Evolutionary conservation across 306 rosid genomes (phyloP).

Genomic region (Quercus cerris): DNA sequence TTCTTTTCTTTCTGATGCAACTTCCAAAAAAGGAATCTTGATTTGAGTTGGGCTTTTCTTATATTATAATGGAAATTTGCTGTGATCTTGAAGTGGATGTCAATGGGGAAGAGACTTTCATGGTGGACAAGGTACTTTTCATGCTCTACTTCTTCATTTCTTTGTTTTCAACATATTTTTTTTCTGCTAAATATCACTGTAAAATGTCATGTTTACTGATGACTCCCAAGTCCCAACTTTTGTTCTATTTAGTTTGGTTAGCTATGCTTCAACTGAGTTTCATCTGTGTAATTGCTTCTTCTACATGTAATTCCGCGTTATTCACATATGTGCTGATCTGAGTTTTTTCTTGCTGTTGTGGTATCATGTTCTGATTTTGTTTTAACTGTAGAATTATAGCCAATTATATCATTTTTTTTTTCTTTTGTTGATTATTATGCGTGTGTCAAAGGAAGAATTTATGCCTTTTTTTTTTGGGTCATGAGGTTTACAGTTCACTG

Average conservation of each 20-base stretch:
- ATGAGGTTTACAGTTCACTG: not conserved
- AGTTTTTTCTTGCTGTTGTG: not conserved
- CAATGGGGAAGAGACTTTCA: conserved; percentile 83
- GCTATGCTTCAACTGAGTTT: not conserved
- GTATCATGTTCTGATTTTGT: not conserved
- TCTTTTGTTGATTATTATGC: no score
- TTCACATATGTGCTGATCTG: not conserved
- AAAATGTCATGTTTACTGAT: not conserved
- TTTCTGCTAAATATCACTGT: no score
- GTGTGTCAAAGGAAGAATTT: not conserved
- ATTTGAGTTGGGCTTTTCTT: conserved; percentile 26
- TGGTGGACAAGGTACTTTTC: conserved; percentile 72
- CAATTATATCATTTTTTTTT: no score
- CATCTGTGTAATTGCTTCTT: not conserved
- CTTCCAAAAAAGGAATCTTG: conserved; percentile 18
- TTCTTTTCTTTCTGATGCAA: conserved; percentile 18
- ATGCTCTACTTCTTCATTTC: conserved; percentile 2
- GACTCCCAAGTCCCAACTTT: not conserved
- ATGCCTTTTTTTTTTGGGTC: not conserved
- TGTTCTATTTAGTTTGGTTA: not conserved
- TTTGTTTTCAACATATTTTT: not conserved
- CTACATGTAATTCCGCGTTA: not conserved
- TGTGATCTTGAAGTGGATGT: conserved; percentile 92
- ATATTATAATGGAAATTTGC: conserved; percentile 50
- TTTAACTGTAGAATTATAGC: not conserved